Percentiles rank a stretch among this genome's conserved stretches.
These are phyloP conservation scores for Piper betle DNA, from an alignment of 164 flowering plant species.

Conservation along the genomic window DNA sequence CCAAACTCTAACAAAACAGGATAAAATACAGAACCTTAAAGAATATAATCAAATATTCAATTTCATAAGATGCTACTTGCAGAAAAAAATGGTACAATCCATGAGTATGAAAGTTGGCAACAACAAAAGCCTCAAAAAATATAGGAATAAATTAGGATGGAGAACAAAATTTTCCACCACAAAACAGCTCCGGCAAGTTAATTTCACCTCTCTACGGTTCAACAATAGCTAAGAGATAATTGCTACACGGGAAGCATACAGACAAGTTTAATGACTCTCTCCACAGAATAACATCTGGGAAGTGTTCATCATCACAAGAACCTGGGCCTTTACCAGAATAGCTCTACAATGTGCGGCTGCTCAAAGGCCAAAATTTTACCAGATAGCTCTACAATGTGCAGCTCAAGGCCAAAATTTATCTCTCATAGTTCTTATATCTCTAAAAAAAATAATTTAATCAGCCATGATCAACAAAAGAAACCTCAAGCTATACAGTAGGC, in stretches of 20 bases:
- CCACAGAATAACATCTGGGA: background rate
- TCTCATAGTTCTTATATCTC: background rate
- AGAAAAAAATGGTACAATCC: constrained; percentile 15
- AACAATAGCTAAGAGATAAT: background rate
- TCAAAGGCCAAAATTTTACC: background rate
- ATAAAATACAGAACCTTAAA: background rate
- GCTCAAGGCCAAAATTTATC: background rate
- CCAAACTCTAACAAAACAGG: background rate
- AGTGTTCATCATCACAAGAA: background rate
- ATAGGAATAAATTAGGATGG: constrained; percentile 21
- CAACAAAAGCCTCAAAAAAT: constrained; percentile 13
- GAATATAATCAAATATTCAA: constrained; percentile 7
- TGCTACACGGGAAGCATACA: constrained; percentile 7
- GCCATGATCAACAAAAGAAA: constrained; percentile 1
- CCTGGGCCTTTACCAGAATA: background rate
- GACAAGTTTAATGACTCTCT: constrained; percentile 1
- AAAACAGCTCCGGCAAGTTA: constrained; percentile 26
- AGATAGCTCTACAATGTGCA: background rate
- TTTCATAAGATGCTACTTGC: constrained; percentile 4
- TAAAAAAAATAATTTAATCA: constrained; percentile 1
- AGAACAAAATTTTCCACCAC: constrained; percentile 22
- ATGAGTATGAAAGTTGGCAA: constrained; percentile 7
- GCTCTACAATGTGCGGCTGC: background rate
- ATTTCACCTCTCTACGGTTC: constrained; percentile 3
- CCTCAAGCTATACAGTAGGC: constrained; percentile 2